These are phyloP conservation scores for Wickerhamomyces tratensis DNA, from an alignment of 805 yeast genomes.

Conservation along the genomic window DNA sequence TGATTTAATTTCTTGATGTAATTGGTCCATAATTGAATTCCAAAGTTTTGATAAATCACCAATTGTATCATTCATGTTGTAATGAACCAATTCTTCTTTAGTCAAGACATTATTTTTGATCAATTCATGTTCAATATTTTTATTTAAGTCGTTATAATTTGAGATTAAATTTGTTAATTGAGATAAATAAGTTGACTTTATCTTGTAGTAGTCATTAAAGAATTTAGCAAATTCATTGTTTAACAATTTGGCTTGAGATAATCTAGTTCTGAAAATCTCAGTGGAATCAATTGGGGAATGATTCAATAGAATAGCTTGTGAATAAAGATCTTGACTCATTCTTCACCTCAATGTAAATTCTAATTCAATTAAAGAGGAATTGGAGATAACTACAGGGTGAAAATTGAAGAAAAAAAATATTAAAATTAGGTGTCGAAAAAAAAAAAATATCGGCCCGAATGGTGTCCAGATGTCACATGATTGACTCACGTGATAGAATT, in stretches of 20 bases:
- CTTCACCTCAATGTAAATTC: too few species aligned
- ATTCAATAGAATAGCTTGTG: slow-evolving; percentile 29
- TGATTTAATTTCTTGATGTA: slow-evolving; percentile 36
- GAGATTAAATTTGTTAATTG: slow-evolving; percentile 13
- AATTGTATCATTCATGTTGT: slow-evolving; percentile 32
- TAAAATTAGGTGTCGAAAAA: too few species aligned
- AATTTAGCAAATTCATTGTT: slow-evolving; percentile 56
- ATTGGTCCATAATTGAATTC: slow-evolving; percentile 30
- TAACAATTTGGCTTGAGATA: slow-evolving; percentile 41
- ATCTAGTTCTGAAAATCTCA: slow-evolving; percentile 48
- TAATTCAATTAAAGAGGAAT: too few species aligned
- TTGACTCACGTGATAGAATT: too few species aligned
- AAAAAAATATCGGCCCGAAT: too few species aligned
- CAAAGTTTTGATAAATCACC: slow-evolving; percentile 36
- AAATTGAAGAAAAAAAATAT: too few species aligned
- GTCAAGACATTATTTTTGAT: slow-evolving; percentile 30
- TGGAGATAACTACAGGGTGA: too few species aligned
- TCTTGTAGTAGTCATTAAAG: slow-evolving; percentile 33
- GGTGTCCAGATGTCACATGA: too few species aligned
- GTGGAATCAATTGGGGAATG: slow-evolving; percentile 50
- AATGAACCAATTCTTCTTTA: slow-evolving; percentile 37
- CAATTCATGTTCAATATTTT: slow-evolving; percentile 22
- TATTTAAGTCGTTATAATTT: slow-evolving; percentile 21
- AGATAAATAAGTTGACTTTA: slow-evolving; percentile 13
- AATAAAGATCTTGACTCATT: slow-evolving; percentile 14